Evolutionary conservation across 495 filamentous ascomycete species (phyloP).

Genomic region (Daldinia loculata): DNA sequence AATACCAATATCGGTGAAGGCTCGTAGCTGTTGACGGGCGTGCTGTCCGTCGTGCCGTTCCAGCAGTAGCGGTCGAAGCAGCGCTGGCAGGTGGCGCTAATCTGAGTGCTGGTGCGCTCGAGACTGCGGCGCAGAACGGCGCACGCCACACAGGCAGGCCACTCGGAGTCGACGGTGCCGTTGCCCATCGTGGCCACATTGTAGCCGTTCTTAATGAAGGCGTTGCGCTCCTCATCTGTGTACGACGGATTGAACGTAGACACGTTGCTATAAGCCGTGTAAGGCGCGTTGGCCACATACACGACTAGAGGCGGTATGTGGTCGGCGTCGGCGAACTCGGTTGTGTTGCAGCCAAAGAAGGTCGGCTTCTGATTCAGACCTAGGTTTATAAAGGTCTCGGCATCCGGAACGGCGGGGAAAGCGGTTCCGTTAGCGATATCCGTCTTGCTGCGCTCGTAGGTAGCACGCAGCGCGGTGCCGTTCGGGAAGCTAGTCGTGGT

Average conservation of each 20-base stretch:
- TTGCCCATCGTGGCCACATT: slow-evolving; percentile 84
- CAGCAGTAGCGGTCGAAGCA: slow-evolving; percentile 91
- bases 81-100: slow-evolving; percentile 71
- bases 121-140: slow-evolving; percentile 83
- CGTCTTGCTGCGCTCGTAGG: slow-evolving; percentile 76
- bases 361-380: slow-evolving; percentile 85
- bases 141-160: slow-evolving; percentile 85
- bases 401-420: slow-evolving; percentile 84
- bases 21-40: slow-evolving; percentile 45
- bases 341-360: slow-evolving; percentile 89
- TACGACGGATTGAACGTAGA: slow-evolving; percentile 75
- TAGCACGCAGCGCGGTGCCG: slow-evolving; percentile 82
- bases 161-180: slow-evolving; percentile 72
- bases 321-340: slow-evolving; percentile 65
- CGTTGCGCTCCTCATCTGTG: slow-evolving; percentile 69
- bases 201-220: slow-evolving; percentile 84
- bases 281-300: slow-evolving; percentile 90
- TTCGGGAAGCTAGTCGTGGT: slow-evolving; percentile 82
- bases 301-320: slow-evolving; percentile 74
- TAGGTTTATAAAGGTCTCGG: slow-evolving; percentile 86
- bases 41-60: slow-evolving; percentile 72
- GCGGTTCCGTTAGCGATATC: slow-evolving; percentile 78
- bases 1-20: slow-evolving; percentile 39
- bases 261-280: slow-evolving; percentile 74
- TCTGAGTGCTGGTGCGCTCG: slow-evolving; percentile 67